Base-by-base conservation (phyloP, 495 filamentous ascomycete genomes). In the Penicillium roqueforti region DNA sequence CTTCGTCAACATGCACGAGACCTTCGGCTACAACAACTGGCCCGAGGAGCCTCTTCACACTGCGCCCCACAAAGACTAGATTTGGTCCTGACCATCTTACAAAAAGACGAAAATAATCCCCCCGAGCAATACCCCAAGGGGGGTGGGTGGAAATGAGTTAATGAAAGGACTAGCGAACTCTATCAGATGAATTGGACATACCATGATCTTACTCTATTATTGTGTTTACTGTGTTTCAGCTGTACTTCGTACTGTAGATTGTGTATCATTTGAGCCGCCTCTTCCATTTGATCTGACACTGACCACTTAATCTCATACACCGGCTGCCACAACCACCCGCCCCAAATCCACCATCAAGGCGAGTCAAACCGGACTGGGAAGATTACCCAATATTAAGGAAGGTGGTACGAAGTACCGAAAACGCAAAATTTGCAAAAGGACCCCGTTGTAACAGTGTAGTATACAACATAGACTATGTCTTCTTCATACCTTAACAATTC, bases 1-100 rank as follows among this genome's bases (percentile, higher is more conserved):
- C 51, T 89, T 91, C 65, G 85, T 91, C 37, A 88, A 91, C 69
- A 89, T 89, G 86, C 89, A 87, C 74, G 84, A 90, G 50, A 80
- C 77, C 47, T 82, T 83, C 62, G 82, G 77, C 13, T 83, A 80
- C 57, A 68, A 76, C 41, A 68, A 75, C 26, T 77, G 75, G 75
- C 72, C 73, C 23, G 68, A 76, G 62, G 75, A 77, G n/a, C n/a
- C n/a, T n/a, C n/a, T n/a, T n/a, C n/a, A n/a, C n/a, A n/a, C n/a
- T n/a, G n/a, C n/a, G n/a, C n/a, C n/a, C n/a, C n/a, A n/a, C n/a
- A n/a, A n/a, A n/a, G n/a, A n/a, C n/a, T n/a, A n/a, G n/a, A n/a
- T 57, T 14, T 37, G 8, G 23, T 28, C 32, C 11, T 32, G 47
- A 54, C n/a, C 10, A n/a, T 38, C 39, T 41, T 56, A 45, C 25